Evolutionary conservation across 2,329 filamentous ascomycete species (phyloP), one percentile per base, ranked within the genome.

Genomic region (Alternaria sp.): DNA sequence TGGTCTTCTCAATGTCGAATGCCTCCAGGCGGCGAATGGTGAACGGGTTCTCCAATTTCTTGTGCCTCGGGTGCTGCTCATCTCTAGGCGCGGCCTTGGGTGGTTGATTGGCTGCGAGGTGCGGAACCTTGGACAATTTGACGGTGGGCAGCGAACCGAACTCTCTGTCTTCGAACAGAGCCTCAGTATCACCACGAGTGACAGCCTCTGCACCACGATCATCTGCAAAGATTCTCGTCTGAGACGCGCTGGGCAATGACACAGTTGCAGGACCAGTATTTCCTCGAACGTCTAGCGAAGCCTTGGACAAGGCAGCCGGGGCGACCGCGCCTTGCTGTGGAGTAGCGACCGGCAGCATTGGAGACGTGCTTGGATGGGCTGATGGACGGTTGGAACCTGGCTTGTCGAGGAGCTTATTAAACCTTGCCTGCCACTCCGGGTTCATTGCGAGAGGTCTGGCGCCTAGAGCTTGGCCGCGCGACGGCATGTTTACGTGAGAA

Each of bases 341-440:
- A 21, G 77, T 76, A 7, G 75, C 67, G 26, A 78, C 76, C 4
- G 79, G 76, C 26, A 75, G 84, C 7, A 61, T 46, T 21, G 62
- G 53, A 44, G 69, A 43, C 14, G 66, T 71, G 43, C 53, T 28
- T 10, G 59, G 50, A 15, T 71, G 55, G 20, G 56, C 58, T 49
- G 20, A 86, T 81, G 8, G 80, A 45, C 60, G 49, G 43, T 65
- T 62, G 21, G 64, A 55, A 12, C 67, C 74, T 6, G 88, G 85
- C 75, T 91, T 94, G 70, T 89, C 87, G 59, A 90, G 84, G 47
- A 97, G 86, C 49, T 87, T 90, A 78, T 97, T 94, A 78, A 97
- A 94, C 72, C 89, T 89, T 71, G 92, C 90, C 78, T 97, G 93
- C 94, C 94, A 95, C 58, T 86, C 85, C 80, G 84, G 55, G 43